These are phyloP conservation scores for Stropharia rugosoannulata DNA, from an alignment of 768 basidiomycete genomes.

Conservation along the genomic window DNA sequence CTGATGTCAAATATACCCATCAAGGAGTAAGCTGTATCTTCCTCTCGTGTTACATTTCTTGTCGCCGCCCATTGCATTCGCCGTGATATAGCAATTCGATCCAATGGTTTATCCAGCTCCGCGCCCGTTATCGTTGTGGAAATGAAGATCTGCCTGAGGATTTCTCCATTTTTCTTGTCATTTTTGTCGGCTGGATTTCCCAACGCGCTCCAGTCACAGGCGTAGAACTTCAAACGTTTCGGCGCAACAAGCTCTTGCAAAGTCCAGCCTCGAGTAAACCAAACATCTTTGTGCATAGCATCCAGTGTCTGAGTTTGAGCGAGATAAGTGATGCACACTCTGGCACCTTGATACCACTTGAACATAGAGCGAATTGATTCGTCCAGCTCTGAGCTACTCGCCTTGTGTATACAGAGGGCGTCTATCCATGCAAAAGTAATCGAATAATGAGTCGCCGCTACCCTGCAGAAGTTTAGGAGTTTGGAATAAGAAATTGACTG, in stretches of 20 bases:
- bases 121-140: not conserved
- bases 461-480: not conserved
- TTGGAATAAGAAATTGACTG: not conserved
- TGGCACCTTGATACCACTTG: not conserved
- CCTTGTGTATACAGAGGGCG: not conserved
- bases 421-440: not conserved
- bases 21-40: not conserved
- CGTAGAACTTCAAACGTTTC: not conserved
- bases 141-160: not conserved
- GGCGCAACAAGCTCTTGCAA: not conserved
- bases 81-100: not conserved
- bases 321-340: not conserved
- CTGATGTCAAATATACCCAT: not conserved
- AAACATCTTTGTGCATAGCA: not conserved
- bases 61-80: not conserved
- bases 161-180: not conserved
- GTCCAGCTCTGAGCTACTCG: not conserved
- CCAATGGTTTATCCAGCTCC: not conserved
- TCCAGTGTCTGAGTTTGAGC: not conserved
- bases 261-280: constrained; percentile 1
- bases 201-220: not conserved
- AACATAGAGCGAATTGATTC: not conserved
- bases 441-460: not conserved
- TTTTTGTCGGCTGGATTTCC: not conserved
- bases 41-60: not conserved